Percentiles rank a stretch among this genome's conserved stretches.
Conservation (phyloP, 2,329 filamentous ascomycete species). For the Pseudocercospora fuligena region DNA sequence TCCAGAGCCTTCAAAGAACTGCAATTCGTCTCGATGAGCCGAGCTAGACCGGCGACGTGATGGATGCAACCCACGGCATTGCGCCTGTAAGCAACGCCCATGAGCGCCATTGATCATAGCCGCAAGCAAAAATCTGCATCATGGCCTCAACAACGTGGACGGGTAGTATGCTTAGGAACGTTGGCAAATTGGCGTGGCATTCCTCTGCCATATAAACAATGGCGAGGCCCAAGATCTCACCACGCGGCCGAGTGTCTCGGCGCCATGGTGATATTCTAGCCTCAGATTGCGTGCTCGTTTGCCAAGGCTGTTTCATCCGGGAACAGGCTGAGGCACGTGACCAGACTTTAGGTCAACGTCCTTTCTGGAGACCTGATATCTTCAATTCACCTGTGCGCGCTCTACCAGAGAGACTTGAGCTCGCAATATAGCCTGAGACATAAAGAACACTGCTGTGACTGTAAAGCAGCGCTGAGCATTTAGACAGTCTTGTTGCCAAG, state of each 20-base stretch:
- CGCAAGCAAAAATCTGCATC: neutral
- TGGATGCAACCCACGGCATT: neutral
- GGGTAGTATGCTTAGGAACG: neutral
- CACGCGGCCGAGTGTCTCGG: neutral
- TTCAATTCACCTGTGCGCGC: too few relatives aligned
- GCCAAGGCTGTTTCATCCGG: slow-evolving; percentile 8
- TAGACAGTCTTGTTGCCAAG: too few relatives aligned
- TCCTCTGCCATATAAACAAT: neutral
- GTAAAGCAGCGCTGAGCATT: too few relatives aligned
- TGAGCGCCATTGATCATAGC: neutral
- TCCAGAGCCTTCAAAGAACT: neutral
- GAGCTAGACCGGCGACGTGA: neutral
- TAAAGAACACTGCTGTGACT: too few relatives aligned
- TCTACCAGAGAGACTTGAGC: too few relatives aligned
- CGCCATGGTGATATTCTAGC: neutral
- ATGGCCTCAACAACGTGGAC: neutral
- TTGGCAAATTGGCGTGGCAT: slow-evolving; percentile 4
- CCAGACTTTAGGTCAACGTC: neutral
- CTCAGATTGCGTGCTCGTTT: neutral
- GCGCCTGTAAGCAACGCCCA: neutral
- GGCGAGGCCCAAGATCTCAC: neutral
- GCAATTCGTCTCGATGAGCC: neutral
- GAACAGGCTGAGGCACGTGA: slow-evolving; percentile 4
- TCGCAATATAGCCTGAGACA: too few relatives aligned
- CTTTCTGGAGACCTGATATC: too few relatives aligned